Base-by-base conservation (phyloP, 768 basidiomycete genomes). In the Russula ochroleuca region DNA sequence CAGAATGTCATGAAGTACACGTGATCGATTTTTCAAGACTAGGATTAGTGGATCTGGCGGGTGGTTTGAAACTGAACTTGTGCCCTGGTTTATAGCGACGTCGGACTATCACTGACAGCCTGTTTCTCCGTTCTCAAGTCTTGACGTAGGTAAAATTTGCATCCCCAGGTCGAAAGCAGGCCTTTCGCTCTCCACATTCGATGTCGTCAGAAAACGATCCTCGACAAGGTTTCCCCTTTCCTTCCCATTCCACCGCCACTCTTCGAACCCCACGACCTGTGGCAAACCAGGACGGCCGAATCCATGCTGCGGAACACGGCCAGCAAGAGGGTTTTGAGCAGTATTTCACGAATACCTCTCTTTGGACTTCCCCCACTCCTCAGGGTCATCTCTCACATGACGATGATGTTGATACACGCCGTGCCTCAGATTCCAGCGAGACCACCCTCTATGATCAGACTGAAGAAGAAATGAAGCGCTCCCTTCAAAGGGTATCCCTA, bases 361-460 rank as follows among this genome's bases (percentile, higher is more conserved):
- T 28, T 48, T 38, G 47, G 5, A 35, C 38, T n/a, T 33, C 63
- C 40, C 2, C 10, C 38, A 14, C 38, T 41, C 40, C 48, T 43
- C 38, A 35, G 47, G 40, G 28, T 7, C 4, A 25, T 21, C 40
- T 61, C 19, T 35, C 54, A 17, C 40, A 47, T 19, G 52, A 37
- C 45, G 59, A 61, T 48, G 31, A 19, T 23, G 8, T 35, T 28
- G 59, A 60, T 51, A 1, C 23, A 33, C 63, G 63, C 13, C 63
- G 63, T 23, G 25, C 40, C 33, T 64, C 63, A 13, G 59, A 64
- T 49, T 55, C 53, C 13, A 64, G 63, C 25, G 63, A 64, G 23
- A 56, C 6, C 33, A 64, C 63, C 2, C 53, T 64, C 11, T 64
- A 60, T 38, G 63, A 60, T 19, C 40, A 14, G 23, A 56, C 59